phyloP scores from a whole-genome alignment of 2,329 filamentous ascomycete species.

The Biscogniauxia marginata region DNA sequence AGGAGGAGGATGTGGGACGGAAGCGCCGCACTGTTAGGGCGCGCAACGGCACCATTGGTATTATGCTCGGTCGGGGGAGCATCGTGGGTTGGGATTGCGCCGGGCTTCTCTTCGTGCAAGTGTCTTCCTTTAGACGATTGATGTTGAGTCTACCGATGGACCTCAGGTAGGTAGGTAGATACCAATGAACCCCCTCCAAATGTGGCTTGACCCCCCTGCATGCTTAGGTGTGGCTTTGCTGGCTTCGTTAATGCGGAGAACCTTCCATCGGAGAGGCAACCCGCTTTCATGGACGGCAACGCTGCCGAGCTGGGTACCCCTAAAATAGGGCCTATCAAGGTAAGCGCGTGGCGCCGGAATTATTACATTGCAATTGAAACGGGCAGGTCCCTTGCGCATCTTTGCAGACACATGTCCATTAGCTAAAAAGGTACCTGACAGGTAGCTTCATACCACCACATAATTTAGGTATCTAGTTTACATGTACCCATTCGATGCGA shows the following conservation, averaged over 20 bases:
- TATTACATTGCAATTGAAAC: background rate
- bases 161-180: background rate
- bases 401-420: constrained; percentile 30
- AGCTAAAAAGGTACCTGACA: background rate
- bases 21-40: constrained; percentile 3
- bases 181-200: background rate
- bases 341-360: background rate
- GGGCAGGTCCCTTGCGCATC: background rate
- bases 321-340: background rate
- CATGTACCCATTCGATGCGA: background rate
- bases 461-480: background rate
- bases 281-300: too few relatives aligned
- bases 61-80: constrained; percentile 9
- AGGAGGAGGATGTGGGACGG: background rate
- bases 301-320: background rate
- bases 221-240: background rate
- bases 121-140: background rate
- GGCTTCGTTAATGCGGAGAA: background rate
- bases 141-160: background rate
- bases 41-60: constrained; percentile 13
- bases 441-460: background rate
- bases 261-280: background rate
- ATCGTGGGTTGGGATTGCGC: constrained; percentile 5
- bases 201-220: background rate
- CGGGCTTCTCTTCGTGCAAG: background rate